A percentile compares a stretch with the other conserved stretches of the same genome.
Conservation (phyloP, 148 eudicot species). For the Camellia lanceoleosa region DNA sequence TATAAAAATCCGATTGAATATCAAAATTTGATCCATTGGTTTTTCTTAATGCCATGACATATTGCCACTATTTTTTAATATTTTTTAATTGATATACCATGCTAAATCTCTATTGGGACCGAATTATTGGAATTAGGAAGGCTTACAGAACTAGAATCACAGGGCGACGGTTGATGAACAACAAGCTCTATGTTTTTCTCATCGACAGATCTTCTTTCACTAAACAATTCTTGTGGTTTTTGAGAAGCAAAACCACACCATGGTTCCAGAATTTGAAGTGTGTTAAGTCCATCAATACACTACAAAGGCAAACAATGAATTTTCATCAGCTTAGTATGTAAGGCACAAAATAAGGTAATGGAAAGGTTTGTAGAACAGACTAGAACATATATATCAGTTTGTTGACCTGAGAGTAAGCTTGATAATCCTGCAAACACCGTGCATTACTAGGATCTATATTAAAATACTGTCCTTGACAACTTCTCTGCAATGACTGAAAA, state of each 20-base stretch:
- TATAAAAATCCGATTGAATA: too few species aligned
- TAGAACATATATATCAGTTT: too few species aligned
- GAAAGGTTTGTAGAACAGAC: background rate
- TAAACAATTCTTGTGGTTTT: conserved; percentile 1
- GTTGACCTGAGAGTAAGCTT: conserved; percentile 26
- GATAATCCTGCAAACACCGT: conserved; percentile 20
- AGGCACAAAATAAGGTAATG: background rate
- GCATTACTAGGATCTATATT: conserved; percentile 20
- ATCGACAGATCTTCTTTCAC: conserved; percentile 15
- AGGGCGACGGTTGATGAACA: conserved; percentile 1
- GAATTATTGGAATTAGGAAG: background rate
- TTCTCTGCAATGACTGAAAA: conserved; percentile 28
- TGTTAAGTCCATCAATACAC: conserved; percentile 20
- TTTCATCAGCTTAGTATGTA: too few species aligned
- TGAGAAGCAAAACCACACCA: conserved; percentile 16
- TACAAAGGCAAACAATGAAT: conserved; percentile 7
- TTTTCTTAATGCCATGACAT: background rate
- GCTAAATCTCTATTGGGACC: too few species aligned
- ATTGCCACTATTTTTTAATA: too few species aligned
- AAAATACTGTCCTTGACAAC: conserved; percentile 29
- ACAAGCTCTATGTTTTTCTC: conserved; percentile 7
- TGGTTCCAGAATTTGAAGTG: conserved; percentile 21
- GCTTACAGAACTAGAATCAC: conserved; percentile 22
- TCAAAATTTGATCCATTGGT: too few species aligned
- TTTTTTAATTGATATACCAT: too few species aligned